Evolutionary conservation across 768 basidiomycete species (phyloP), one percentile per base, ranked within the genome.

Genomic region (Royoungia palumana): DNA sequence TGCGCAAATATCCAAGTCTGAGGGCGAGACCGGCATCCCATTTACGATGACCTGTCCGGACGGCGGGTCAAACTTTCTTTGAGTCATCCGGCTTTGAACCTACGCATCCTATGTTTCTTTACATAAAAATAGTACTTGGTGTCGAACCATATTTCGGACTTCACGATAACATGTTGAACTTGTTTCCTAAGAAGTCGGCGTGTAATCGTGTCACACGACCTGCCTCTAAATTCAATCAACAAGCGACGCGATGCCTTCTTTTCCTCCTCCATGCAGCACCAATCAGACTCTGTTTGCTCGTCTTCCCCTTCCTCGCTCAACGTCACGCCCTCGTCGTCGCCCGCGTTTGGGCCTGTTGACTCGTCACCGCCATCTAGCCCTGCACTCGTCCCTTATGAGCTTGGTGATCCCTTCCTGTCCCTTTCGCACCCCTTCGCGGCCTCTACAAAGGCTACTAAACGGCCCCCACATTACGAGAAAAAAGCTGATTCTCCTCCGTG

Each of bases 381-480:
- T 0, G 30, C 44, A 16, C 54, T 70, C 38, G 61, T 25, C 14
- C 62, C 50, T 2, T 61, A 44, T 27, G 57, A 68, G 52, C 44
- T 68, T 63, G 56, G 52, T 51, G 55, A 52, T 14, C 43, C 57
- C n/a, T 47, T 41, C 32, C 21, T 13, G 13, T 36, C 51, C 6
- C 51, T 63, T 21, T 47, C 54, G 50, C 64, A 86, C 56, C 83
- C 83, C 0, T 79, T 82, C 45, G 80, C 85, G 12, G 85, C 75
- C 0, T 81, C 82, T 1, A 75, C 76, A 4, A 79, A 78, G 47
- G 72, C 75, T 4, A 68, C 56, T 24, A 72, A 72, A 56, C 58
- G 57, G 5, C 75, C 70, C 22, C 75, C 74, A 4, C 57, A 71
- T 12, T 77, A 79, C 40, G 78, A 82, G 58, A 74, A 71, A 58